Percentiles rank a stretch among this genome's conserved stretches.
Evolutionary conservation across 352 stramenopile genomes (phyloP).

Genomic region (Globisporangium iwayamae): DNA sequence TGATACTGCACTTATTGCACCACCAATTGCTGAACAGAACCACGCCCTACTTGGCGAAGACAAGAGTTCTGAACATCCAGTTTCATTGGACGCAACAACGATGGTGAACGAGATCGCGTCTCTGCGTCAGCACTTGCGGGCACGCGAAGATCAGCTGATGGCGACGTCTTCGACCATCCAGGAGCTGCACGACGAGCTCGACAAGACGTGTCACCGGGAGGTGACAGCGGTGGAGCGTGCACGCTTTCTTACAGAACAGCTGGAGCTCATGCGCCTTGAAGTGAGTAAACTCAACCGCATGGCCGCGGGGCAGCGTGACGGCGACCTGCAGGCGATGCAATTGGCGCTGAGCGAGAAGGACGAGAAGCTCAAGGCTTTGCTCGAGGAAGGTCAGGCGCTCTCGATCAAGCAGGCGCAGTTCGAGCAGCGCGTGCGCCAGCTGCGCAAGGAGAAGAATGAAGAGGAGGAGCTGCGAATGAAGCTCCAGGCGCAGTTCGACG

Average conservation of each 20-base stretch:
- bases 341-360: constrained; percentile 70
- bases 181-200: constrained; percentile 74
- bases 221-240: constrained; percentile 55
- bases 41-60: not conserved
- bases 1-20: not conserved
- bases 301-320: constrained; percentile 31
- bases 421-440: constrained; percentile 57
- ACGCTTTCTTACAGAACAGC: constrained; percentile 58
- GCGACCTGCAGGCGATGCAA: constrained; percentile 58
- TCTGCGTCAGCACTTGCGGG: constrained; percentile 37
- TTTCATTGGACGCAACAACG: not conserved
- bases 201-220: constrained; percentile 66
- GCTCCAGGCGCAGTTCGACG: constrained; percentile 51
- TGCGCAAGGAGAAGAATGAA: constrained; percentile 81
- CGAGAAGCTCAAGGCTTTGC: constrained; percentile 53
- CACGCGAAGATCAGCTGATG: constrained; percentile 66
- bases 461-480: constrained; percentile 57
- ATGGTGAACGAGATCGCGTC: constrained; percentile 14
- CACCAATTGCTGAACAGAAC: not conserved
- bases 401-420: constrained; percentile 77
- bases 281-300: constrained; percentile 54
- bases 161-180: constrained; percentile 56
- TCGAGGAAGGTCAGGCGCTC: constrained; percentile 73
- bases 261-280: constrained; percentile 59
- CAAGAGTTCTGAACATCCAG: not conserved